phyloP scores from a whole-genome alignment of 768 basidiomycete species.

The Russula earlei region DNA sequence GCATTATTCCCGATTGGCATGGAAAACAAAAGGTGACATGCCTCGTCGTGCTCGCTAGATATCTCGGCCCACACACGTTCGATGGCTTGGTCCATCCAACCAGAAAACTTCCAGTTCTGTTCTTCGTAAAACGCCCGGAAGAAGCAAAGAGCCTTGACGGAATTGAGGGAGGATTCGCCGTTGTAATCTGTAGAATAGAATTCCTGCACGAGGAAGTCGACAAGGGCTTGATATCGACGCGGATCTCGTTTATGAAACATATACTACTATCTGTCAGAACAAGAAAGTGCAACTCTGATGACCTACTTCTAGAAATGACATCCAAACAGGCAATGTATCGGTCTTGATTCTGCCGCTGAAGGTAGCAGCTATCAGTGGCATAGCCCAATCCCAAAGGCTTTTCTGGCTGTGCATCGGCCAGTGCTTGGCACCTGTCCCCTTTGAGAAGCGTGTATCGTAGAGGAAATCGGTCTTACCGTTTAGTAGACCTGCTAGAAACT shows the following conservation, averaged over 20 bases:
- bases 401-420: conserved; percentile 70
- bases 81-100: conserved; percentile 66
- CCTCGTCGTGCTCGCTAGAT: conserved; percentile 71
- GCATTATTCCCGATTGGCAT: neutral
- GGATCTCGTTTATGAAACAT: conserved; percentile 75
- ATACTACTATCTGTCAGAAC: conserved; percentile 37
- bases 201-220: conserved; percentile 59
- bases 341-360: conserved; percentile 67
- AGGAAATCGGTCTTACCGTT: conserved; percentile 33
- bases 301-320: conserved; percentile 65
- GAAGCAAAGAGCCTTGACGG: conserved; percentile 57
- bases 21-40: conserved; percentile 25
- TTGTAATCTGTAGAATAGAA: conserved; percentile 67
- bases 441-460: conserved; percentile 1
- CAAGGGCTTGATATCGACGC: conserved; percentile 67
- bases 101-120: conserved; percentile 68
- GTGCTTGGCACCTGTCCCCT: conserved; percentile 62
- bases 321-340: conserved; percentile 72
- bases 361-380: conserved; percentile 52
- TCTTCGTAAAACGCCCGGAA: conserved; percentile 65
- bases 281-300: neutral
- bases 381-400: conserved; percentile 73
- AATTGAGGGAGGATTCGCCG: conserved; percentile 75
- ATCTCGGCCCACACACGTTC: conserved; percentile 64
- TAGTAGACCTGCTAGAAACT: conserved; percentile 68